Base-by-base conservation (phyloP, 768 basidiomycete genomes). In the Cantharellus cinnabarinus region DNA sequence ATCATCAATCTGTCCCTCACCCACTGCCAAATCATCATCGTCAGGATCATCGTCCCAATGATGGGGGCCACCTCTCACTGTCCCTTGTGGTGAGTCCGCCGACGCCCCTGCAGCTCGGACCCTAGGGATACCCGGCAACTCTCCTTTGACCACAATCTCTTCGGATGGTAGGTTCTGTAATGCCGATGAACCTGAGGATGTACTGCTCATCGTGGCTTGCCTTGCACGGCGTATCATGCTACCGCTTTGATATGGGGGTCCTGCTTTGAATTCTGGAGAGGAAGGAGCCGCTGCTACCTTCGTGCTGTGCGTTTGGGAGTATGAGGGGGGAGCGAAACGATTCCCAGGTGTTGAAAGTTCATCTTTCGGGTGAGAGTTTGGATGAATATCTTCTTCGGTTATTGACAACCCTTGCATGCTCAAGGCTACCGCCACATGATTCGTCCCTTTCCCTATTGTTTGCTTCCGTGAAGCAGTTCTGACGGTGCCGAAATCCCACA, bases 401-500 rank as follows among this genome's bases (percentile, higher is more conserved):
- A 29, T 29, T 29, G 20, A 29, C 20, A 29, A 29, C 20, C 20
- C 20, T 29, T 29, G 20, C 20, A 29, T 29, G 20, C 20, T 29
- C 20, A 29, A 29, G 20, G 20, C 20, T 29, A 29, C 20, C 20
- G 20, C 20, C 20, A 29, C 20, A 29, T 29, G 20, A 29, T 29
- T 29, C 20, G 20, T 29, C 20, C 20, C 20, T 29, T 29, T 29
- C 44, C 44, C 44, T 10, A 88, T 75, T 14, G 87, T 87, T 20
- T 71, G 73, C 60, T 71, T 68, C 64, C 76, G 71, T 51, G 75
- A 71, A 50, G 78, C 79, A 65, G 90, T 83, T 59, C 88, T 85
- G 52, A 98, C 84, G 4, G 94, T 98, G 10, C 94, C 94, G 70
- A 97, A 95, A 68, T 98, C 94, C 94, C 94, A 98, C 41, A 97